These are phyloP conservation scores for Camelina neglecta DNA, from an alignment of 345 rosid genomes.

Conservation along the genomic window DNA sequence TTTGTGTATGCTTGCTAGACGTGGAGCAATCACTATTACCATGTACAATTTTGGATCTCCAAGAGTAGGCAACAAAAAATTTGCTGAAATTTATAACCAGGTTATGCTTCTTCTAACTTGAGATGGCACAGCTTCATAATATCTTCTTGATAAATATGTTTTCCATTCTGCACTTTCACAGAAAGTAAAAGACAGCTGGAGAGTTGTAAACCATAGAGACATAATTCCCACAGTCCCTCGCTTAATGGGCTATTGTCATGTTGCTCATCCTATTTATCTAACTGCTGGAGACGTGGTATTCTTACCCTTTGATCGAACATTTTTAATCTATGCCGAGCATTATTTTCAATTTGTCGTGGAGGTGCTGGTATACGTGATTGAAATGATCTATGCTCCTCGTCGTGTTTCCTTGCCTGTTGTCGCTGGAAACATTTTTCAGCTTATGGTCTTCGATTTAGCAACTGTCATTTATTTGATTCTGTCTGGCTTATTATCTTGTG, in stretches of 20 bases:
- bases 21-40: conserved; percentile 69
- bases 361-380: not conserved
- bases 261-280: conserved; percentile 88
- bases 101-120: conserved; percentile 44
- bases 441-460: conserved; percentile 1
- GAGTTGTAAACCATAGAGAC: conserved; percentile 96
- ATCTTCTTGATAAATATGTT: conserved; percentile 22
- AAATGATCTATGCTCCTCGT: conserved; percentile 20
- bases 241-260: conserved; percentile 97
- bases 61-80: conserved; percentile 90
- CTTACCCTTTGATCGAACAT: not conserved
- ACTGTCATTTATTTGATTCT: conserved; percentile 20
- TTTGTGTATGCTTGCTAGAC: conserved; percentile 51
- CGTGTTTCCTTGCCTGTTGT: not conserved
- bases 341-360: not conserved
- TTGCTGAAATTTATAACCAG: conserved; percentile 87
- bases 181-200: conserved; percentile 96
- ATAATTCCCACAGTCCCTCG: conserved; percentile 97
- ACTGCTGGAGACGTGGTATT: conserved; percentile 79
- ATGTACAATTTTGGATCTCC: conserved; percentile 99
- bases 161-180: conserved; percentile 43
- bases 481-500: not conserved
- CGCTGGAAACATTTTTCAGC: not conserved
- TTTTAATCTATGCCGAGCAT: not conserved
- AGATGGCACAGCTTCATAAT: not conserved